Percentiles rank a stretch among this genome's conserved stretches.
Evolutionary conservation across 1,284 basidiomycete species (phyloP).

Genomic region (Sporisorium exsertum): DNA sequence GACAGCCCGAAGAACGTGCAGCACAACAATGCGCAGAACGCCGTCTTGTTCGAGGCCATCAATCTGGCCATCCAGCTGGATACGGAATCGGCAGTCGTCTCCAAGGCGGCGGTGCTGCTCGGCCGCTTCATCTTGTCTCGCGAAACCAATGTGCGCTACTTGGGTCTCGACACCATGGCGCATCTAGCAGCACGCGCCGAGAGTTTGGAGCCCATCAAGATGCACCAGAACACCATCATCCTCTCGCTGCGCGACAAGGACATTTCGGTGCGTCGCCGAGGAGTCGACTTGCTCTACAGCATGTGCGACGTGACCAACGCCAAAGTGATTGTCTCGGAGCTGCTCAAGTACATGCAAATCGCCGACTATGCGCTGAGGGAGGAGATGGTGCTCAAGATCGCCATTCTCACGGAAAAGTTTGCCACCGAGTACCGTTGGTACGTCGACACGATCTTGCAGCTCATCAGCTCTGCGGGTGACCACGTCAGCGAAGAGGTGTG

Average conservation of each 20-base stretch:
- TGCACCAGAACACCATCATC: conserved; percentile 95
- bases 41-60: conserved; percentile 98
- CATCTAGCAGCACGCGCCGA: conserved; percentile 89
- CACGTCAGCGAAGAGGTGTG: conserved; percentile 99
- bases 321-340: conserved; percentile 91
- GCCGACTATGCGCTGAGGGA: conserved; percentile 96
- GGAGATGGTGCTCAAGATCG: conserved; percentile 98
- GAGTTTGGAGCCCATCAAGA: conserved; percentile 90
- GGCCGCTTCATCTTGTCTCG: conserved; percentile 96
- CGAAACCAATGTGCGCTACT: conserved; percentile 97
- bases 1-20: conserved; percentile 94
- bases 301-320: conserved; percentile 98
- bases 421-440: conserved; percentile 77
- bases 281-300: conserved; percentile 94
- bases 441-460: conserved; percentile 76
- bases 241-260: conserved; percentile 94
- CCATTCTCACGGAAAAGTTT: conserved; percentile 96
- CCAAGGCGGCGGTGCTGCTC: conserved; percentile 88
- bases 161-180: conserved; percentile 97
- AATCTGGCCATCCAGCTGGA: conserved; percentile 96
- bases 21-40: conserved; percentile 98
- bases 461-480: conserved; percentile 95
- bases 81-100: conserved; percentile 87
- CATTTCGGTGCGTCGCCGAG: conserved; percentile 92
- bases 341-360: conserved; percentile 89